Base-by-base conservation (phyloP, 192 early-diverging fungal species). In the Backusella australiensis region DNA sequence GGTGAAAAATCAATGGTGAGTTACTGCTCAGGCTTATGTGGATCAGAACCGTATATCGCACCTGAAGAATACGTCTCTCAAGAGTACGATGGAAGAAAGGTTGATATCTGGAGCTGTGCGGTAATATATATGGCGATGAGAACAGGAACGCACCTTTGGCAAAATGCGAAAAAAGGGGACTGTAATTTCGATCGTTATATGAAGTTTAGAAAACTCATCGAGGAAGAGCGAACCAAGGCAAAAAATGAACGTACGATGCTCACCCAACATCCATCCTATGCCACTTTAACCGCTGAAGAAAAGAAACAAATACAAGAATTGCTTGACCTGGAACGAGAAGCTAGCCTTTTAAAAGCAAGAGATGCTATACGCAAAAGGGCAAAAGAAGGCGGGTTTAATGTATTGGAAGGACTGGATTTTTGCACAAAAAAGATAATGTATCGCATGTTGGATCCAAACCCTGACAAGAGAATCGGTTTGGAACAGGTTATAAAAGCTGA, bases 31-130 rank as follows among this genome's bases (percentile, higher is more conserved):
- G 91, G 93, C 2, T 78, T 93, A 41, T 89, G 90, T 69, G 95
- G 95, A 7, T 90, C 87, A 35, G 95, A 92, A 34, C 95, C 95
- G 0, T 96, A 95, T 75, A 96, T 96, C 82, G 95, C 95, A 0
- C 95, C 95, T 11, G 95, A 95, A 73, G 86, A 88, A 79, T 94
- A 91, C 79, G 79, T 65, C 3, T 71, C 78, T 38, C 78, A 82
- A 14, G 89, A 89, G 69, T 96, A 94, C 83, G 94, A 96, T 81
- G 85, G 88, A 15, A 88, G 93, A 56, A 76, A 81, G 15, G 93
- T 92, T 9, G 81, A 82, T 69, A 71, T 79, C 11, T 82, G 81
- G 81, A 79, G 81, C 44, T 75, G 73, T 42, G 81, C 69, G 6
- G 65, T 82, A 12, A 82, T 78, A 26, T 82, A 78, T 70, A 72